Conservation (phyloP, 257 asterid species). For the Gentiana straminea region DNA sequence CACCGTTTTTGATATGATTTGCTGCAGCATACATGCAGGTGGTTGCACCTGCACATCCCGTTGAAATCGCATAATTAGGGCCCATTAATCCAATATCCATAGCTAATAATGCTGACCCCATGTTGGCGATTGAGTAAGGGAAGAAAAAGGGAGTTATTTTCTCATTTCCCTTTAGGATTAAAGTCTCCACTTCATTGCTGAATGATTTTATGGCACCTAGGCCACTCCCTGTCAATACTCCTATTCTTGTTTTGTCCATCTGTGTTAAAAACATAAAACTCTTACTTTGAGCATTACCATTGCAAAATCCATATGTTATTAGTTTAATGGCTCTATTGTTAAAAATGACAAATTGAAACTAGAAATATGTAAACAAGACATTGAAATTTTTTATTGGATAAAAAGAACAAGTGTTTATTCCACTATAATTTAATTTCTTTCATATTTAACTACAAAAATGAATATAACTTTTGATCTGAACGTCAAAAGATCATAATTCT, state of each 20-base stretch:
- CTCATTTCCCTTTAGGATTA: slow-evolving; percentile 27
- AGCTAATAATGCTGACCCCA: slow-evolving; percentile 33
- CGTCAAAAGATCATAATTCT: no score
- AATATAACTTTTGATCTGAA: no score
- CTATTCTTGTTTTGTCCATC: slow-evolving; percentile 29
- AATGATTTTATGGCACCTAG: slow-evolving; percentile 33
- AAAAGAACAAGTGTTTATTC: no score
- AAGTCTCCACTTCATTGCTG: slow-evolving; percentile 27
- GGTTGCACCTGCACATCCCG: slow-evolving; percentile 34
- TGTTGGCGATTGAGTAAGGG: slow-evolving; percentile 33
- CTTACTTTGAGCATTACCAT: no score
- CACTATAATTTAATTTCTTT: no score
- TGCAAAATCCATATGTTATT: no score
- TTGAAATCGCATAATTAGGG: slow-evolving; percentile 30
- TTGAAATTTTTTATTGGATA: no score
- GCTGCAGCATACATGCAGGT: slow-evolving; percentile 28
- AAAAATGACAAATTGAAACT: no score
- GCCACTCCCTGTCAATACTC: slow-evolving; percentile 29
- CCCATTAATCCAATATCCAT: slow-evolving; percentile 35
- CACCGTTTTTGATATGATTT: slow-evolving; percentile 33
- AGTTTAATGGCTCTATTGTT: no score
- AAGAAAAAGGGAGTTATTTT: slow-evolving; percentile 36
- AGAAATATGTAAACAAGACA: no score
- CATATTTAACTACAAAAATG: no score
- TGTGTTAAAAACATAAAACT: slow-evolving; percentile 3